phyloP scores from a whole-genome alignment of 495 filamentous ascomycete genomes.

The Talaromyces liani region DNA sequence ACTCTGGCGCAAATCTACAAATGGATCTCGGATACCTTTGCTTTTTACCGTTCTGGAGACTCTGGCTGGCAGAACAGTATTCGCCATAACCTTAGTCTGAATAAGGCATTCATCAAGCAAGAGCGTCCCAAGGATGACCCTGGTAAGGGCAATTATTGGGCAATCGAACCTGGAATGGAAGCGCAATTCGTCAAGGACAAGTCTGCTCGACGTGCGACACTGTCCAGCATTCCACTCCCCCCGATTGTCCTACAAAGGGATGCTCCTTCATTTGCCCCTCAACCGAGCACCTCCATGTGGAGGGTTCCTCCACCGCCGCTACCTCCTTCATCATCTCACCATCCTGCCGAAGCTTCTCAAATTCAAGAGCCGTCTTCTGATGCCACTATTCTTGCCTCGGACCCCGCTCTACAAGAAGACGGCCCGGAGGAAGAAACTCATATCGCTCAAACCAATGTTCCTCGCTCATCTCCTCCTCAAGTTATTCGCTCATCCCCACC shows the following conservation, averaged over 20 bases:
- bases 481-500: conserved; percentile 86
- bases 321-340: conserved; percentile 2
- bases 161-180: conserved; percentile 82
- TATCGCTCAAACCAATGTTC: conserved; percentile 24
- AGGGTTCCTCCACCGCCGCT: conserved; percentile 26
- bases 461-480: conserved; percentile 54
- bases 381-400: conserved; percentile 87
- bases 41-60: conserved; percentile 74
- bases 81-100: conserved; percentile 93
- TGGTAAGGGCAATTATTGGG: conserved; percentile 98
- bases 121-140: conserved; percentile 96
- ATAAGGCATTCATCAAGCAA: conserved; percentile 95
- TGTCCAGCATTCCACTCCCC: conserved; percentile 34
- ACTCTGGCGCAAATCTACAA: conserved; percentile 98
- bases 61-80: conserved; percentile 98
- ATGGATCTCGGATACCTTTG: conserved; percentile 94
- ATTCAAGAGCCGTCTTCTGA: conserved; percentile 75
- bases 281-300: conserved; percentile 32
- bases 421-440: conserved; percentile 39
- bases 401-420: conserved; percentile 64
- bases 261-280: conserved; percentile 19
- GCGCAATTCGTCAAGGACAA: conserved; percentile 84
- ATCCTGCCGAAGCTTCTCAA: conserved; percentile 16
- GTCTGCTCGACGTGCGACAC: conserved; percentile 48
- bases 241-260: conserved; percentile 30